Percentiles rank a stretch among this genome's conserved stretches.
These are phyloP conservation scores for Colletotrichum plurivorum DNA, from an alignment of 2,329 filamentous ascomycete genomes.

Conservation along the genomic window DNA sequence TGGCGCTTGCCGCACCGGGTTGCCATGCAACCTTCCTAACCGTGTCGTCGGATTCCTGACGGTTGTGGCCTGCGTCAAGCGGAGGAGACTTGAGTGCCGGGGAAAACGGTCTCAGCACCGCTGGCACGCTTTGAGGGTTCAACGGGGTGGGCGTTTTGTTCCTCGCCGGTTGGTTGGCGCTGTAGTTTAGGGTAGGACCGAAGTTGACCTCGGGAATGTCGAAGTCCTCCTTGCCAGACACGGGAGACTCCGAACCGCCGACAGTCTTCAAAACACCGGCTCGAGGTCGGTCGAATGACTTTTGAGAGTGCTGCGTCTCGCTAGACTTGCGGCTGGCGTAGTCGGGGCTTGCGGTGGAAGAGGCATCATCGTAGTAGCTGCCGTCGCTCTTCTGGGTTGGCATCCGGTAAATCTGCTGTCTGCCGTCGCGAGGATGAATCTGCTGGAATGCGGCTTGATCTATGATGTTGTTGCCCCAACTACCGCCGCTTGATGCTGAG, in stretches of 20 bases:
- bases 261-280: constrained; percentile 86
- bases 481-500: constrained; percentile 55
- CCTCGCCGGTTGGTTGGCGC: constrained; percentile 50
- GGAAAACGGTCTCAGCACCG: constrained; percentile 49
- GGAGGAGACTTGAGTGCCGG: constrained; percentile 45
- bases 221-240: constrained; percentile 47
- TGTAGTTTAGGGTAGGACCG: constrained; percentile 83
- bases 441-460: constrained; percentile 65
- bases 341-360: constrained; percentile 78
- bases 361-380: constrained; percentile 73
- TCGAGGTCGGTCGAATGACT: constrained; percentile 76
- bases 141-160: constrained; percentile 49
- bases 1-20: constrained; percentile 71
- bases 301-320: constrained; percentile 54
- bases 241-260: constrained; percentile 63
- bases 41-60: constrained; percentile 66
- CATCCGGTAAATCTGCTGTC: constrained; percentile 47
- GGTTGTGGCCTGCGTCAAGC: constrained; percentile 54
- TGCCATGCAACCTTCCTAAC: constrained; percentile 83
- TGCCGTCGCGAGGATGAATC: constrained; percentile 52
- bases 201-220: constrained; percentile 86
- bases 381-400: constrained; percentile 55
- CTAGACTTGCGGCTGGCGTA: constrained; percentile 78
- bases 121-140: constrained; percentile 42
- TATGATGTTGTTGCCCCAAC: constrained; percentile 57